Conservation (phyloP, 176 grass and related monocot genomes). For the Carex parvula region DNA sequence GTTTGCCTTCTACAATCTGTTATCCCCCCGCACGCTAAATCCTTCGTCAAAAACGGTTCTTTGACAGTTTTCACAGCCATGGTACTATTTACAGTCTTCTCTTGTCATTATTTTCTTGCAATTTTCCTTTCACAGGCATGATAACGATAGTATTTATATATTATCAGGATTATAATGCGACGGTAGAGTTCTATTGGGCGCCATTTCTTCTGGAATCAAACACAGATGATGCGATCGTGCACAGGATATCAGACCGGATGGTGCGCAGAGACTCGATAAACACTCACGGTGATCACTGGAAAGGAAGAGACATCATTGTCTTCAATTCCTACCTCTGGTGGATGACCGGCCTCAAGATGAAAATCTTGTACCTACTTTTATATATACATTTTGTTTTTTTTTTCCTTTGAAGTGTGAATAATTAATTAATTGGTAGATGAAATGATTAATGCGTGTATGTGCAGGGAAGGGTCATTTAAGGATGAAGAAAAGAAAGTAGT, state of each 20-base stretch:
- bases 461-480: slow-evolving; percentile 41
- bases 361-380: slow-evolving; percentile 40
- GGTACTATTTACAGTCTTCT: slow-evolving; percentile 6
- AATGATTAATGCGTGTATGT: neutral
- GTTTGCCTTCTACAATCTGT: slow-evolving; percentile 69
- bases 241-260: slow-evolving; percentile 58
- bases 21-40: slow-evolving; percentile 31
- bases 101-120: too few relatives aligned
- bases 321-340: slow-evolving; percentile 96
- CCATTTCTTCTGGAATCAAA: slow-evolving; percentile 89
- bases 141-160: too few relatives aligned
- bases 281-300: slow-evolving; percentile 62
- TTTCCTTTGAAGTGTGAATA: too few relatives aligned
- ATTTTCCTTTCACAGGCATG: neutral
- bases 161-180: slow-evolving; percentile 57
- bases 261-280: slow-evolving; percentile 54
- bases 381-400: too few relatives aligned
- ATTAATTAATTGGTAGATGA: neutral
- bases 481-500: slow-evolving; percentile 28
- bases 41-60: slow-evolving; percentile 45
- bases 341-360: slow-evolving; percentile 75
- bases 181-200: slow-evolving; percentile 93
- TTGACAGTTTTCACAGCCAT: slow-evolving; percentile 50
- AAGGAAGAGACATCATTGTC: slow-evolving; percentile 52
- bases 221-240: slow-evolving; percentile 49